Evolutionary conservation across 1,284 basidiomycete genomes (phyloP), one percentile per base, ranked within the genome.

Genomic region (Meripilus lineatus): DNA sequence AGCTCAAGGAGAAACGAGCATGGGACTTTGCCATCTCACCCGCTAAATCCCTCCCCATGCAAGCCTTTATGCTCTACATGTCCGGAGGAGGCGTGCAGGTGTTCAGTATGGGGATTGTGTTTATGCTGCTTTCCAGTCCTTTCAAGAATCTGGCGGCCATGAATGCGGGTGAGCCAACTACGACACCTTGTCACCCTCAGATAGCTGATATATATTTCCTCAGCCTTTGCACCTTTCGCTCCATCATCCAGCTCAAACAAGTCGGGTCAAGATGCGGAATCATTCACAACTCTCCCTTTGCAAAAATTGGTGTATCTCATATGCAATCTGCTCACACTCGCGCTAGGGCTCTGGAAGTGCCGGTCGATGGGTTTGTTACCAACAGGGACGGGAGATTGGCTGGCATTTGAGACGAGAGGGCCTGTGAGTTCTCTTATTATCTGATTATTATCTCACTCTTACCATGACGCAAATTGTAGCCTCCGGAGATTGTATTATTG

Each of bases 51-150:
- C 74, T 95, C 18, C 92, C 92, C 3, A 94, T 94, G 92, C 91
- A 94, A 60, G 89, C 82, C 2, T 87, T 95, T 69, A 94, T 95
- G 92, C 74, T 95, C 34, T 95, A 94, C 77, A 93, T 95, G 84
- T 93, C 90, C 20, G 92, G 92, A 32, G 84, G 89, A 21, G 89
- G 90, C 35, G 84, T 94, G 10, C 92, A 95, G 66, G 87, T 95
- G 40, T 94, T 94, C 65, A 93, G 89, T 63, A 89, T 94, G 70
- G 90, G 91, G 35, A 93, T 92, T 63, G 86, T 94, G 28, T 85
- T 90, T 59, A 92, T 92, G 88, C 74, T 94, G 10, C 73, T 94
- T 47, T 72, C 89, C 42, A 76, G 79, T 14, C 91, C 92, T 0
- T 79, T 93, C 65, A 85, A 83, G 61, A 90, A 89, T 44, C 60